Percentiles rank a stretch among this genome's conserved stretches.
phyloP scores from a whole-genome alignment of 257 asterid genomes.

The Capsicum rhomboideum region DNA sequence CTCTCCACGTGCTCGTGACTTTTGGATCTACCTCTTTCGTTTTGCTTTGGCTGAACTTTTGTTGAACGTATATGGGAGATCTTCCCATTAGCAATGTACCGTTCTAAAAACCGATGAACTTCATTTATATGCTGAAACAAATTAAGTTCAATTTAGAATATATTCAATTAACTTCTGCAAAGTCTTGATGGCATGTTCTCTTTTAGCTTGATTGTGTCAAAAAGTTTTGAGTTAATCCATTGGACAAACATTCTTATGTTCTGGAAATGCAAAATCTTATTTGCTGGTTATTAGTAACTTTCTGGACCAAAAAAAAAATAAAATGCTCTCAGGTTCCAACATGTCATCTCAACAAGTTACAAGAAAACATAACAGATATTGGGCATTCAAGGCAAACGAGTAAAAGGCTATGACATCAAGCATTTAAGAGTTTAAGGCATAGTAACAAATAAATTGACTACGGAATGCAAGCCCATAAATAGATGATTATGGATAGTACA shows the following conservation, averaged over 20 bases:
- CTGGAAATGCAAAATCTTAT: neutral
- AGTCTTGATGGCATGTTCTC: neutral
- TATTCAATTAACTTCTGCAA: neutral
- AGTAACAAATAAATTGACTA: too few relatives aligned
- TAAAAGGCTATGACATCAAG: too few relatives aligned
- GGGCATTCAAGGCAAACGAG: too few relatives aligned
- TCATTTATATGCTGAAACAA: neutral
- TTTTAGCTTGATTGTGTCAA: neutral
- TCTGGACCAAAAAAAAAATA: too few relatives aligned
- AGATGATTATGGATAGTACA: neutral
- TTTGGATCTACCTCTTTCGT: neutral
- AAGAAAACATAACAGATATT: too few relatives aligned
- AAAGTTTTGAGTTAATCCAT: too few relatives aligned
- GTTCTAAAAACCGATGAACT: neutral
- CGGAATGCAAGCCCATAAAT: neutral
- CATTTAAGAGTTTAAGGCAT: too few relatives aligned
- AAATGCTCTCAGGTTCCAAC: too few relatives aligned
- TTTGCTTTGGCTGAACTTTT: neutral
- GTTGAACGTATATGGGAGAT: neutral
- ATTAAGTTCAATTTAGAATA: too few relatives aligned
- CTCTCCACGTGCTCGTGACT: too few relatives aligned
- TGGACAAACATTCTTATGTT: neutral
- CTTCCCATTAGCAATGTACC: neutral
- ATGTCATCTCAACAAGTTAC: too few relatives aligned
- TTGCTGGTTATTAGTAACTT: neutral